Evolutionary conservation across 495 filamentous ascomycete genomes (phyloP).

Genomic region (Amphirosellinia nigrospora): DNA sequence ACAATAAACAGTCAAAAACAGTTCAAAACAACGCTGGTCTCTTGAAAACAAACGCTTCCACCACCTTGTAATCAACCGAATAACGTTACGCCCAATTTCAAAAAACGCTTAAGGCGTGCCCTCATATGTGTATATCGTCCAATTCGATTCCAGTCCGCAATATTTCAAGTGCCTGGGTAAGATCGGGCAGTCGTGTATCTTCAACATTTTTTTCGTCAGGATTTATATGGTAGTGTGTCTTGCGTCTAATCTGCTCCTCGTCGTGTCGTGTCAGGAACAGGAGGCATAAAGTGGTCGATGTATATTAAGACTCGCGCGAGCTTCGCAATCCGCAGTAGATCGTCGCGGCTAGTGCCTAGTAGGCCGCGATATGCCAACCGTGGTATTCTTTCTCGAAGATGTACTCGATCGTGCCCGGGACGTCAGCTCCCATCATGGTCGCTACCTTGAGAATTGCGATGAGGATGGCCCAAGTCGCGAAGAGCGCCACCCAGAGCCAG

Average conservation of each 20-base stretch:
- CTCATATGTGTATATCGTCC: background rate
- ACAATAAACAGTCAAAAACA: background rate
- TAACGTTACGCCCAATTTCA: background rate
- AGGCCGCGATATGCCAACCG: slow-evolving; percentile 2
- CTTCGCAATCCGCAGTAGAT: background rate
- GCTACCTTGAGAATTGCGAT: background rate
- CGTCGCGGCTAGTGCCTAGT: background rate
- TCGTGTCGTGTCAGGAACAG: background rate
- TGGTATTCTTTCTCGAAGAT: background rate
- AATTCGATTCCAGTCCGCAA: no score
- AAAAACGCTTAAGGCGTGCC: background rate
- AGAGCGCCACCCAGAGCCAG: background rate
- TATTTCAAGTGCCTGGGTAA: no score
- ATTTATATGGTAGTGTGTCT: no score
- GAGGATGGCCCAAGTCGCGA: background rate
- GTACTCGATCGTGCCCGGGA: background rate
- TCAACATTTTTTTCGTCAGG: no score
- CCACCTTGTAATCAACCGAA: background rate
- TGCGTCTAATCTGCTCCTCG: background rate
- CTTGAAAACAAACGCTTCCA: background rate
- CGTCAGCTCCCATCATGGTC: background rate
- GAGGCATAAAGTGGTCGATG: background rate
- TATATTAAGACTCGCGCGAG: background rate
- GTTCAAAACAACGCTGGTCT: background rate
- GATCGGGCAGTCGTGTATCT: no score